Base-by-base conservation (phyloP, 2,329 filamentous ascomycete genomes). In the Rhinocladiella mackenziei region DNA sequence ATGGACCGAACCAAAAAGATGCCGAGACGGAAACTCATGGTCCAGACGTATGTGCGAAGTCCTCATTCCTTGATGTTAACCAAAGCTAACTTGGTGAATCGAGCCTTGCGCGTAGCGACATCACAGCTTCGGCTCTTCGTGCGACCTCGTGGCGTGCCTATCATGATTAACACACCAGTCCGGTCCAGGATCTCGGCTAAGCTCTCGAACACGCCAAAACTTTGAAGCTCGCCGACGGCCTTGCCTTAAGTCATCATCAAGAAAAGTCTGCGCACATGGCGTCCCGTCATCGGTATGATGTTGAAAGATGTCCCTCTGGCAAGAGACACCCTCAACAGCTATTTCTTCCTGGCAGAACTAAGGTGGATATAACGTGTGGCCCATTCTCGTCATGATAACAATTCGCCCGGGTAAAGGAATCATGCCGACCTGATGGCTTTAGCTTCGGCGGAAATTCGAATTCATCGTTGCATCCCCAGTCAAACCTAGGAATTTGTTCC, bases 91-190 rank as follows among this genome's bases (percentile, higher is more conserved):
- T n/a, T n/a, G n/a, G n/a, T n/a, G n/a, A n/a, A n/a, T n/a, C n/a
- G n/a, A n/a, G n/a, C n/a, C 51, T 59, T 8, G 62, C 61, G 8
- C 77, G 78, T 15, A 78, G 77, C n/a, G 77, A 81, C 61, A 33
- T 39, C 9, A 45, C 49, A 7, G 33, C 40, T 22, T 36, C 40
- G 14, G 30, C 39, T 11, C 40, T 49, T 31, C 29, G 42, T 5
- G 41, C 31, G 23, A 46, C 42, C 2, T 20, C 48, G 17, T 28
- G n/a, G n/a, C n/a, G n/a, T 39, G 10, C 28, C 20, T 13, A 33
- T 48, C 6, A 11, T 49, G 20, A 49, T 32, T 2, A 51, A 42
- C 18, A 40, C 49, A 7, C 30, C 19, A 9, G 49, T 37, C n/a
- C 40, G 42, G 25, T 25, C 29, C 10, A 52, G 46, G 23, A 77